Base-by-base conservation (phyloP, 2,329 filamentous ascomycete species). In the Rhytidhysteron rufulum region DNA sequence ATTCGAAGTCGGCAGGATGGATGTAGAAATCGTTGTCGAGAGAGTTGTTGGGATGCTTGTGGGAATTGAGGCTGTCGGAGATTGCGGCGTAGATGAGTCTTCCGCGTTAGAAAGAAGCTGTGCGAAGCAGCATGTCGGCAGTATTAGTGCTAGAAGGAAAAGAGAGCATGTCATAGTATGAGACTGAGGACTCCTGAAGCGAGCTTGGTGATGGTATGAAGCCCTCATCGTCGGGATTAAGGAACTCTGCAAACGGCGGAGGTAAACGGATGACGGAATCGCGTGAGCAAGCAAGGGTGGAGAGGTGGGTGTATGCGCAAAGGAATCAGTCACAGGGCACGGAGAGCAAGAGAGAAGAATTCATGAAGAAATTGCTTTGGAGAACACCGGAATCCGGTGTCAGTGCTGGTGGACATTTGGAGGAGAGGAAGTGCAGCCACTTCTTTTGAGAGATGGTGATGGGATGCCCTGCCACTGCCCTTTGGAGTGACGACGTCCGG, bases 51-150 rank as follows among this genome's bases (percentile, higher is more conserved):
- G 21, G 6, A 34, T 3, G 21, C 8, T 19, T n/a, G 15, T 16
- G 9, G 32, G 29, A 16, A 20, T 35, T 8, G 16, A 16, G 20
- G 24, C n/a, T 16, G 39, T 16, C 25, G 17, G 29, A 16, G 34
- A 16, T 31, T 19, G 13, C 16, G 19, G 29, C 20, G n/a, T 43
- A n/a, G 37, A 20, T 10, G 13, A 39, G 39, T 25, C 27, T 10
- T 9, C 70, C 22, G 60, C 31, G 11, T 37, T 58, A 22, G 65
- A 68, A 7, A 58, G 52, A 1, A 63, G 59, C 15, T 64, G 65
- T 11, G 62, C 53, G 19, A 57, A 48, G n/a, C 40, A 54, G 37
- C 63, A 64, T 2, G 50, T 37, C 5, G 40, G 78, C 79, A 44
- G 21, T 31, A 47, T 35, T 9, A 43, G 13, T 20, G 18, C 36